Evolutionary conservation across 495 filamentous ascomycete genomes (phyloP).

Genomic region (Pyrenula massariospora): DNA sequence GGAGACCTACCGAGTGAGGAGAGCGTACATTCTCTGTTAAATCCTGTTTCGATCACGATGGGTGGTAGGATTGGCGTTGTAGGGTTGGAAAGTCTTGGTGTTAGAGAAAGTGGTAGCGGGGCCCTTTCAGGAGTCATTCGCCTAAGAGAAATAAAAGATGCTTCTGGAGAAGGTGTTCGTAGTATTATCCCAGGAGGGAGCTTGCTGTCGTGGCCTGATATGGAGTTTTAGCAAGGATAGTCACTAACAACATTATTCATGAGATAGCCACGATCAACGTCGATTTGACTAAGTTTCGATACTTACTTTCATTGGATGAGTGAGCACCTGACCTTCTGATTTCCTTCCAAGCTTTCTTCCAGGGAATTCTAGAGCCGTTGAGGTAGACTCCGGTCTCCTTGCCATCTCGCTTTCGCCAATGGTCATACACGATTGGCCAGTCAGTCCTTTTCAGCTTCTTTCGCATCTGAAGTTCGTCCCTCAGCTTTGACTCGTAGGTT

Average conservation of each 20-base stretch:
- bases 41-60: background rate
- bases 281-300: background rate
- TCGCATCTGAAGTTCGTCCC: background rate
- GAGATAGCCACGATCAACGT: too few species aligned
- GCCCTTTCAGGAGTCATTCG: background rate
- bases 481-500: background rate
- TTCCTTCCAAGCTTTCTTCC: background rate
- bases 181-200: slow-evolving; percentile 10
- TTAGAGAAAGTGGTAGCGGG: background rate
- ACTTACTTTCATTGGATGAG: background rate
- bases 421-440: background rate
- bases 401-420: background rate
- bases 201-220: background rate
- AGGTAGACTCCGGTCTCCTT: background rate
- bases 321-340: background rate
- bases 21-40: background rate
- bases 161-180: slow-evolving; percentile 11
- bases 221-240: background rate
- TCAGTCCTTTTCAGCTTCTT: background rate
- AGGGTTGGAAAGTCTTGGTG: background rate
- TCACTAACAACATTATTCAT: too few species aligned
- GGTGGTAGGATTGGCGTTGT: background rate
- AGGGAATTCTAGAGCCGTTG: background rate
- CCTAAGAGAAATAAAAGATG: background rate
- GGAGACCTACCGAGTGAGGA: background rate